Evolutionary conservation across 1,139 yeast genomes (phyloP).

Genomic region (Protomyces gravidus): DNA sequence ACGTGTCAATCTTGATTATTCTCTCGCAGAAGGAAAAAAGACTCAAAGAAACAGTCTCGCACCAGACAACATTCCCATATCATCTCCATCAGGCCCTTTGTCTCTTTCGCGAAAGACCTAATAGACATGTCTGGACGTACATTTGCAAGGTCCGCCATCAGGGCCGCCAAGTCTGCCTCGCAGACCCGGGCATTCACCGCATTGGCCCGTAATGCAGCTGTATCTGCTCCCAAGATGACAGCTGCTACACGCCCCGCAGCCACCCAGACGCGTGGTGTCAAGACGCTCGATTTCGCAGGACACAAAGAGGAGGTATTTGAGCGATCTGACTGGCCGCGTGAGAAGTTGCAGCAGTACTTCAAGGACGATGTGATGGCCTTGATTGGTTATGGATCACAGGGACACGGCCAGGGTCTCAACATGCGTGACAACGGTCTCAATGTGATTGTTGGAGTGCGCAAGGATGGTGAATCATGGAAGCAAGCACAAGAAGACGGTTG

Average conservation of each 20-base stretch:
- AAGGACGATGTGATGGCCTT: slow-evolving; percentile 95
- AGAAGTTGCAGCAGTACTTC: slow-evolving; percentile 91
- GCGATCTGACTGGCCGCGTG: slow-evolving; percentile 99
- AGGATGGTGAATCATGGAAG: slow-evolving; percentile 98
- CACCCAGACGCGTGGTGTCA: slow-evolving; percentile 65
- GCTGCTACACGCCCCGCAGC: slow-evolving; percentile 36
- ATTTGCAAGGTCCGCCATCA: slow-evolving; percentile 35
- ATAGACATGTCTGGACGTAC: not conserved
- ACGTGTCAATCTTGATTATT: too few species aligned
- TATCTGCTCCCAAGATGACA: slow-evolving; percentile 35
- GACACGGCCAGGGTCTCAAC: slow-evolving; percentile 99
- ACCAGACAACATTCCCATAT: too few species aligned
- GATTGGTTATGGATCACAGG: slow-evolving; percentile 99
- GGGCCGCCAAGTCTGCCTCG: slow-evolving; percentile 38
- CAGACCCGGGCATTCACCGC: slow-evolving; percentile 34
- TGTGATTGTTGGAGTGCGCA: slow-evolving; percentile 96
- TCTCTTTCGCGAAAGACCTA: too few species aligned
- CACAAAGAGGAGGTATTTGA: slow-evolving; percentile 87
- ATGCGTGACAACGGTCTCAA: slow-evolving; percentile 97
- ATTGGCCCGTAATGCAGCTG: slow-evolving; percentile 37
- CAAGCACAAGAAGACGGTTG: slow-evolving; percentile 99
- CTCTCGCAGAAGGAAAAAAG: too few species aligned
- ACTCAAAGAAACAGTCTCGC: too few species aligned
- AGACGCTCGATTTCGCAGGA: slow-evolving; percentile 96
- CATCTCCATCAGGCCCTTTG: too few species aligned